Evolutionary conservation across 1,139 yeast species (phyloP).

Genomic region (Yamadazyma epiphylla): DNA sequence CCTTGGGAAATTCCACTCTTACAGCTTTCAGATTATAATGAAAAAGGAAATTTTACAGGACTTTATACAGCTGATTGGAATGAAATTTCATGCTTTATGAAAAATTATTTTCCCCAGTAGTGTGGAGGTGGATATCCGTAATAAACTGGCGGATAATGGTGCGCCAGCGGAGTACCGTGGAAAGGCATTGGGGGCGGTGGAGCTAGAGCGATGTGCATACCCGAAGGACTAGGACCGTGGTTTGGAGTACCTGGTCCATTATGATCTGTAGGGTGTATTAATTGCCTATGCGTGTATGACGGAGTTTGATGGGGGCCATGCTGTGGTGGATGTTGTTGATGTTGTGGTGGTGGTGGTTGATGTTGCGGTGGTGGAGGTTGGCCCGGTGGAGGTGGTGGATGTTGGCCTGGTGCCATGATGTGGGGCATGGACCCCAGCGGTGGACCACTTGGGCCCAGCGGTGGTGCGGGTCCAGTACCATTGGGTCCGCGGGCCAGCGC

Average conservation of each 20-base stretch:
- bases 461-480: not conserved
- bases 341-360: slow-evolving; percentile 5
- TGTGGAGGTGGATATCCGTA: not conserved
- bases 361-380: slow-evolving; percentile 10
- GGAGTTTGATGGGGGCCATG: slow-evolving; percentile 13
- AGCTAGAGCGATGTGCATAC: slow-evolving; percentile 18
- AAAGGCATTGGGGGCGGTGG: slow-evolving; percentile 16
- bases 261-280: slow-evolving; percentile 7
- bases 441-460: not conserved
- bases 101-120: not conserved
- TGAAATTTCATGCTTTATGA: slow-evolving; percentile 3
- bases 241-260: slow-evolving; percentile 14
- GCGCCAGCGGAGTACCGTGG: not conserved
- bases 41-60: slow-evolving; percentile 1
- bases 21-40: not conserved
- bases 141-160: not conserved
- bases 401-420: slow-evolving; percentile 1
- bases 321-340: slow-evolving; percentile 11
- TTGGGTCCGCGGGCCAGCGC: not conserved
- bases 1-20: slow-evolving; percentile 9
- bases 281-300: slow-evolving; percentile 13
- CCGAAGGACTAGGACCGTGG: slow-evolving; percentile 17
- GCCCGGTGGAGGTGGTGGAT: slow-evolving; percentile 1
- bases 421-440: too few relatives aligned
- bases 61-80: slow-evolving; percentile 13